Base-by-base conservation (phyloP, 1,284 basidiomycete species). In the Tylopilus sp. region DNA sequence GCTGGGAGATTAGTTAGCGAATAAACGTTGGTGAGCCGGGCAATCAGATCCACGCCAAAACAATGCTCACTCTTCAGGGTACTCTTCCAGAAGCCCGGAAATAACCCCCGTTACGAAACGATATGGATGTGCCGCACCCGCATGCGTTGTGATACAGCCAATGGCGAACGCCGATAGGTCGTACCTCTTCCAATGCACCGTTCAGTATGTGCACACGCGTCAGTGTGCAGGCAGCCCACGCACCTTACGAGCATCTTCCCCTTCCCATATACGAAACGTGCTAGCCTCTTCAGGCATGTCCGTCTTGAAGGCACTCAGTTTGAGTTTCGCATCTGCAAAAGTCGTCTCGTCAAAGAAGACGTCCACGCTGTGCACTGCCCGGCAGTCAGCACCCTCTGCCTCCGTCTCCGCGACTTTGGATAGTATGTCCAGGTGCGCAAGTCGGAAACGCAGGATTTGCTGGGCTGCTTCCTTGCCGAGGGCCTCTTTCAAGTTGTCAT, bases 381-480 rank as follows among this genome's bases (percentile, higher is more conserved):
- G 67, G 45, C 72, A 75, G 53, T 80, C 75, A 0, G 76, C 72
- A 28, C 71, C 70, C 10, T 68, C 66, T 5, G 53, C 47, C 28
- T 69, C 73, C 46, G 79, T 76, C 52, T 75, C 71, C 13, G 68
- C 66, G 0, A 81, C 75, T 11, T 79, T 70, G 6, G 60, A 55
- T 26, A 77, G 63, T 18, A 84, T 59, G 35, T 78, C 72, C 3
- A 82, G 63, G 59, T 88, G 86, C 8, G 77, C 71, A 1, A 78
- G 66, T 10, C 83, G 74, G 56, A 88, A 86, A 15, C 73, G 72
- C 12, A 86, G 73, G 38, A 86, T 78, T 48, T 74, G 66, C 57
- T 74, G 70, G 0, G 86, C 82, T 21, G 65, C 61, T 8, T 70
- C 61, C 13, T 61, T 55, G 3, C 84, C 84, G 52, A 76, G 62